A percentile compares a stretch with the other conserved stretches of the same genome.
Evolutionary conservation across 2,329 filamentous ascomycete species (phyloP).

Genomic region (Beauveria scarabaeidicola): DNA sequence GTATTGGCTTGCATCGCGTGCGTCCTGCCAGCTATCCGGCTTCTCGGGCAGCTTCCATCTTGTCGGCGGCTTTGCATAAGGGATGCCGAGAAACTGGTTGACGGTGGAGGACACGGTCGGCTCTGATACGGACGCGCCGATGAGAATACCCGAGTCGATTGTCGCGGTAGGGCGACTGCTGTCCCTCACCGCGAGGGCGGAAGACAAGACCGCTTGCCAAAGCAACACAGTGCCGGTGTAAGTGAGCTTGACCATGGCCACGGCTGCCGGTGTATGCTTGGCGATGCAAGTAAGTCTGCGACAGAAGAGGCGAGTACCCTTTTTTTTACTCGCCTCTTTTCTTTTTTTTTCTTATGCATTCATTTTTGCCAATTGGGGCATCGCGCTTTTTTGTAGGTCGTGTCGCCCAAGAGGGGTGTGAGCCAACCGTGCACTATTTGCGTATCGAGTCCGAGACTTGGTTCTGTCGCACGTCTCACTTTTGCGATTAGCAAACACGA

Average conservation of each 20-base stretch:
- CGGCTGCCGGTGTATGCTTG: not conserved
- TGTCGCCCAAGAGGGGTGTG: not conserved
- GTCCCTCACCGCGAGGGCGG: not conserved
- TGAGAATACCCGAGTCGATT: conserved; percentile 1
- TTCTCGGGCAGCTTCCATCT: conserved; percentile 19
- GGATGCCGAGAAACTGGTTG: conserved; percentile 24
- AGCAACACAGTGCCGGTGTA: conserved; percentile 4
- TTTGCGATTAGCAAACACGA: not conserved
- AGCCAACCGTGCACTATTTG: not conserved
- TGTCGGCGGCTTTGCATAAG: conserved; percentile 20
- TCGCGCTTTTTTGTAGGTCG: not conserved
- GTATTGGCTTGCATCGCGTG: conserved; percentile 18
- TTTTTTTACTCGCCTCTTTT: not conserved
- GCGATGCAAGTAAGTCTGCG: not conserved
- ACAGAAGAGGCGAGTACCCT: not conserved
- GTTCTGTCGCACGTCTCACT: conserved; percentile 1
- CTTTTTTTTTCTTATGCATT: not conserved
- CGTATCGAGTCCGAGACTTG: not conserved
- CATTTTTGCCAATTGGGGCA: not conserved
- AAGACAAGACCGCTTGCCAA: not conserved
- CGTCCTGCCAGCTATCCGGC: conserved; percentile 13
- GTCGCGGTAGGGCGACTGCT: not conserved
- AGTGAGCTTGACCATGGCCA: conserved; percentile 1
- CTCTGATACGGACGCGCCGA: not conserved
- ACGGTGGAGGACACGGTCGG: conserved; percentile 9